Percentiles rank a stretch among this genome's conserved stretches.
Conservation (phyloP, 306 rosid species). For the Fragaria iinumae region DNA sequence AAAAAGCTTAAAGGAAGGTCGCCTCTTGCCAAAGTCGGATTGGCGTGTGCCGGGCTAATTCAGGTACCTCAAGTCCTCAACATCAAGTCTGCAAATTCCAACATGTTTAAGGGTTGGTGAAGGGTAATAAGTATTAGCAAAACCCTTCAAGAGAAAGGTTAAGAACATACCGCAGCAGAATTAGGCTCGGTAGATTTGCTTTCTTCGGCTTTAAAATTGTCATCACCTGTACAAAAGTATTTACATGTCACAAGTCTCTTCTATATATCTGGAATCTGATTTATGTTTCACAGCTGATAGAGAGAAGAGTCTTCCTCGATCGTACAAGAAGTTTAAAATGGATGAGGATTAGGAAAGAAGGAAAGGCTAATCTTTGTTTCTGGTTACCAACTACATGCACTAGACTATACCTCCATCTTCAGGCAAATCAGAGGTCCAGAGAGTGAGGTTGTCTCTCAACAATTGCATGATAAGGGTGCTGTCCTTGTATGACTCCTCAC, state of each 20-base stretch:
- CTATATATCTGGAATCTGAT: constrained; percentile 4
- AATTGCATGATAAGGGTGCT: constrained; percentile 98
- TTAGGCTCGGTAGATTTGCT: constrained; percentile 60
- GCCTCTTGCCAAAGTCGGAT: constrained; percentile 30
- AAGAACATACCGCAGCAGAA: constrained; percentile 37
- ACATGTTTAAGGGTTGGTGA: not conserved
- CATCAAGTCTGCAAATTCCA: constrained; percentile 46
- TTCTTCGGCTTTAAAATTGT: constrained; percentile 66
- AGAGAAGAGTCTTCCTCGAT: not conserved
- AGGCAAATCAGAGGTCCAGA: constrained; percentile 99
- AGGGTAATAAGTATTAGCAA: not conserved
- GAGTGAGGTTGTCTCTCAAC: constrained; percentile 97
- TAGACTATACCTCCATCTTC: constrained; percentile 86
- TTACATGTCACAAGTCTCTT: constrained; percentile 10
- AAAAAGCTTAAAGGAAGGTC: constrained; percentile 41
- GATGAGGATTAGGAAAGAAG: not conserved
- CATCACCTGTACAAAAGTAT: constrained; percentile 67
- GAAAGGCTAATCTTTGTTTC: not conserved
- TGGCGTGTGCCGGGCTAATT: constrained; percentile 29
- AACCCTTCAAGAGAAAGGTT: not conserved
- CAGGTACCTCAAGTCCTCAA: constrained; percentile 19
- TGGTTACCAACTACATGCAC: constrained; percentile 5
- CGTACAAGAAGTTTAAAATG: not conserved
- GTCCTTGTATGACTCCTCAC: constrained; percentile 98
- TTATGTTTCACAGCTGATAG: not conserved